phyloP scores from a whole-genome alignment of 805 yeast genomes.

The Ogataea pignaliae region DNA sequence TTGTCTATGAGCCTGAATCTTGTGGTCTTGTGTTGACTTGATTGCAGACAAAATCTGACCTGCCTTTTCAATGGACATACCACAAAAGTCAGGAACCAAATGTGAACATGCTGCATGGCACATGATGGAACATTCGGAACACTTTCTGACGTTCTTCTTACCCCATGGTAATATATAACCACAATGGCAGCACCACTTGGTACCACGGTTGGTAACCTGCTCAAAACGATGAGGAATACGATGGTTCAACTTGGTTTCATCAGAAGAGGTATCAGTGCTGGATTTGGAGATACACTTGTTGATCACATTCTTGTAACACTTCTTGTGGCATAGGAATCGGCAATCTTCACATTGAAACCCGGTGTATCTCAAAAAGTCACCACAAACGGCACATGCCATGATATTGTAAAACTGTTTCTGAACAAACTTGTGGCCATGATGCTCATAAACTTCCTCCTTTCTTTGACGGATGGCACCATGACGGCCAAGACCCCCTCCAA shows the following conservation, averaged over 20 bases:
- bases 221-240: slow-evolving; percentile 96
- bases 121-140: slow-evolving; percentile 91
- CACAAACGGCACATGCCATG: slow-evolving; percentile 97
- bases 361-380: slow-evolving; percentile 86
- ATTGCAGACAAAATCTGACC: slow-evolving; percentile 82
- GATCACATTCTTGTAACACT: slow-evolving; percentile 75
- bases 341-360: slow-evolving; percentile 87
- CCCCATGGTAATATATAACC: slow-evolving; percentile 97
- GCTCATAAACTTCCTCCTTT: slow-evolving; percentile 86
- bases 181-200: slow-evolving; percentile 99
- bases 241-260: slow-evolving; percentile 83
- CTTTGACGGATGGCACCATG: slow-evolving; percentile 97
- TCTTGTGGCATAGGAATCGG: slow-evolving; percentile 73
- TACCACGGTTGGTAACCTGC: slow-evolving; percentile 86
- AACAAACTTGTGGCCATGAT: slow-evolving; percentile 95
- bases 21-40: slow-evolving; percentile 56
- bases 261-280: slow-evolving; percentile 62
- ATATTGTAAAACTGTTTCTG: slow-evolving; percentile 93
- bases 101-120: slow-evolving; percentile 92
- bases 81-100: slow-evolving; percentile 96
- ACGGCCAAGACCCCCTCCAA: slow-evolving; percentile 73
- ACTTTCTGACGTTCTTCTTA: slow-evolving; percentile 83
- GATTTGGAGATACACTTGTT: slow-evolving; percentile 81
- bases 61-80: slow-evolving; percentile 97
- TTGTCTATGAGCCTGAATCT: slow-evolving; percentile 6